Evolutionary conservation across 177 flowering plant species (phyloP).

Genomic region (Vitis hybrid): DNA sequence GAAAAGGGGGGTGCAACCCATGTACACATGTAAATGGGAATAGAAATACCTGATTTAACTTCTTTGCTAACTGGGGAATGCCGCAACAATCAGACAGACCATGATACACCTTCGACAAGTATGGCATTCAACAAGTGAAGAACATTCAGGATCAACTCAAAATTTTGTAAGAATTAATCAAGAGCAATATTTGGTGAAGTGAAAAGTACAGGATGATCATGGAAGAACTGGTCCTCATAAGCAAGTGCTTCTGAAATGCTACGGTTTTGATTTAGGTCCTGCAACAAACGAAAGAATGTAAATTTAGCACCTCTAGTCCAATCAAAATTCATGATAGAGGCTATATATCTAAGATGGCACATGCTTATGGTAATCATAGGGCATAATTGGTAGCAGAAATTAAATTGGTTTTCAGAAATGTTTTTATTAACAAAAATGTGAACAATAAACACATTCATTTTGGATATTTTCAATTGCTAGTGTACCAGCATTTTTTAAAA

Average conservation of each 20-base stretch:
- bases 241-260: conserved; percentile 47
- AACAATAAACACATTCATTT: no score
- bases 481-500: no score
- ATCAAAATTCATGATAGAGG: background rate
- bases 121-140: conserved; percentile 2
- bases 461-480: no score
- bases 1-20: background rate
- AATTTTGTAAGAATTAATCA: background rate
- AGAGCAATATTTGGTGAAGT: conserved; percentile 5
- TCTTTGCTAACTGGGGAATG: conserved; percentile 47
- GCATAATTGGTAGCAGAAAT: background rate
- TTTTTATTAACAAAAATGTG: no score
- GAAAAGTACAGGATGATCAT: conserved; percentile 34
- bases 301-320: background rate
- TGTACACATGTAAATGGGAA: background rate
- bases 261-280: conserved; percentile 40
- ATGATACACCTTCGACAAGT: conserved; percentile 34
- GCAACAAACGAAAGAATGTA: conserved; percentile 5
- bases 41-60: conserved; percentile 36
- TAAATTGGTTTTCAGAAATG: no score
- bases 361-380: background rate
- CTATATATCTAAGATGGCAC: background rate
- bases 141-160: conserved; percentile 3
- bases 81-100: conserved; percentile 47
- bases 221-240: conserved; percentile 46